A percentile compares a stretch with the other conserved stretches of the same genome.
Conservation (phyloP, 306 rosid species). For the Pyrus betulifolia region DNA sequence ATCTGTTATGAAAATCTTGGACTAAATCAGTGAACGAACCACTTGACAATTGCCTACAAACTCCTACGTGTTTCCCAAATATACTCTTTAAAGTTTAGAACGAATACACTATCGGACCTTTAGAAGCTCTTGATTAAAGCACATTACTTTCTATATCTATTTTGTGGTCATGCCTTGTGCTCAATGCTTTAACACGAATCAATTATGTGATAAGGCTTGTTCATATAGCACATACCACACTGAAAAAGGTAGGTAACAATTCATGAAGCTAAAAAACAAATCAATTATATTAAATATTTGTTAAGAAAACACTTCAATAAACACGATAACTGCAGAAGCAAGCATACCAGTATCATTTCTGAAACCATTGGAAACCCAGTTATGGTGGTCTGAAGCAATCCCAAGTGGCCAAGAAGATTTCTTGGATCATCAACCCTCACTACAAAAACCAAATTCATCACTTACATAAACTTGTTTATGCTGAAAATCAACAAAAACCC, state of each 20-base stretch:
- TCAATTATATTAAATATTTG: too few relatives aligned
- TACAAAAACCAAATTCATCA: background rate
- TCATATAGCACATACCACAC: background rate
- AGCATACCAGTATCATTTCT: background rate
- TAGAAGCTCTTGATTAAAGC: background rate
- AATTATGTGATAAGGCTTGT: background rate
- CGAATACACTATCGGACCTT: background rate
- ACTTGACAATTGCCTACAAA: background rate
- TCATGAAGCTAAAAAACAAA: background rate
- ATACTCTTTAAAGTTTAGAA: background rate
- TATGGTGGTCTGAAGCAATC: background rate
- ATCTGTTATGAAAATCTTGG: background rate
- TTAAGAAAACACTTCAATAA: background rate
- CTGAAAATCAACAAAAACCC: background rate
- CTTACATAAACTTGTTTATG: background rate
- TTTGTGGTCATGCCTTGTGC: background rate
- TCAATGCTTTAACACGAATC: background rate
- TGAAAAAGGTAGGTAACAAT: background rate
- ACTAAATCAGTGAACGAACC: background rate
- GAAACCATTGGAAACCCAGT: background rate
- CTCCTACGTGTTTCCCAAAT: background rate
- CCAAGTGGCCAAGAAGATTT: background rate
- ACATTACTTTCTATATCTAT: background rate
- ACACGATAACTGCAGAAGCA: background rate
- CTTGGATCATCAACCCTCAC: constrained; percentile 1